These are phyloP conservation scores for Chrysosphaeria jannelii DNA, from an alignment of 2,329 filamentous ascomycete genomes.

Conservation along the genomic window DNA sequence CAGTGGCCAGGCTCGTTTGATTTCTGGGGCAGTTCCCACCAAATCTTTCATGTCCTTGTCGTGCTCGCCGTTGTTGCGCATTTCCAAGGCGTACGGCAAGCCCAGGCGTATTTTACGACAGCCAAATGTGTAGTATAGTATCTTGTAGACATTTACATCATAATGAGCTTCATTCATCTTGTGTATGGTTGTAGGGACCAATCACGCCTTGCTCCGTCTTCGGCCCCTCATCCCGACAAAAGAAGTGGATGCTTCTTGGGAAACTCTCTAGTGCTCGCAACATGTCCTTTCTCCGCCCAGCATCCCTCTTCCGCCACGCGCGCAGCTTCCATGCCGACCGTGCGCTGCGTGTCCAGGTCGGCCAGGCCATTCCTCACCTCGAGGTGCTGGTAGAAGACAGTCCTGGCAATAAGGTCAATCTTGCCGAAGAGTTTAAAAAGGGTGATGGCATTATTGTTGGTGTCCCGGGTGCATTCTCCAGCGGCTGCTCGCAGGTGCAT, in stretches of 20 bases:
- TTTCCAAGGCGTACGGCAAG: conserved; percentile 49
- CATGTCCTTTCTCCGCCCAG: no score
- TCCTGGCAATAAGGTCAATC: conserved; percentile 76
- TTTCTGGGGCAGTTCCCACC: conserved; percentile 78
- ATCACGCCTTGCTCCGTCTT: no score
- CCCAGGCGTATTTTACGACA: conserved; percentile 76
- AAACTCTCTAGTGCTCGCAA: no score
- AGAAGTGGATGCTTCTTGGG: no score
- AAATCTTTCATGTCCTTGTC: conserved; percentile 83
- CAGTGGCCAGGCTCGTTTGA: conserved; percentile 53
- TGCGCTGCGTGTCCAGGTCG: conserved; percentile 36
- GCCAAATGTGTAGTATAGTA: no score
- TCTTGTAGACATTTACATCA: no score
- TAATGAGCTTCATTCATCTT: no score
- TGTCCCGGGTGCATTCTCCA: conserved; percentile 48
- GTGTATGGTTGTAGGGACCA: no score
- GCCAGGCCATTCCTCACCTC: conserved; percentile 49
- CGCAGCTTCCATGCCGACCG: conserved; percentile 32
- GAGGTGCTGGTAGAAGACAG: conserved; percentile 55
- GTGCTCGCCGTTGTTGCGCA: conserved; percentile 57
- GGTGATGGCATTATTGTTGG: conserved; percentile 61
- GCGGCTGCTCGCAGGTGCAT: conserved; percentile 29
- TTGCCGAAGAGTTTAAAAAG: conserved; percentile 41
- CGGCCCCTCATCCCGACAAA: no score
- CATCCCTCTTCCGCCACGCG: no score